Conservation (phyloP, 371 early-diverging fungal species). For the Mortierella sp. region DNA sequence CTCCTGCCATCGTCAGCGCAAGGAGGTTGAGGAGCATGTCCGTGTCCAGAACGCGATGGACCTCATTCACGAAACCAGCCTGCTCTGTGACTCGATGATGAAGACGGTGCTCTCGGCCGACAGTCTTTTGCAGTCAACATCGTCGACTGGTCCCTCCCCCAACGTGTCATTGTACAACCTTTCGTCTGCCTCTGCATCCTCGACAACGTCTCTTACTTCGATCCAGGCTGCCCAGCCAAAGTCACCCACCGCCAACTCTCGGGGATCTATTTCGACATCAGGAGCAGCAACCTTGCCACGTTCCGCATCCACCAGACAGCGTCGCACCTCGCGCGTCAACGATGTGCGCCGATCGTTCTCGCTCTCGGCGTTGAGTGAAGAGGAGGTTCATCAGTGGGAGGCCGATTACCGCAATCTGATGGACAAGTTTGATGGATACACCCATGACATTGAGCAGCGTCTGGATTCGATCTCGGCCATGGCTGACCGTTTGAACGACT, state of each 20-base stretch:
- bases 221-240: constrained; percentile 12
- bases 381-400: constrained; percentile 68
- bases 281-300: constrained; percentile 20
- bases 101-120: constrained; percentile 30
- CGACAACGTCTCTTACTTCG: constrained; percentile 33
- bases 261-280: background rate
- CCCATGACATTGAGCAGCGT: constrained; percentile 53
- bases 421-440: constrained; percentile 64
- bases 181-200: constrained; percentile 25
- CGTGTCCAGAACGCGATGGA: constrained; percentile 49
- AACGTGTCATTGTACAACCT: constrained; percentile 31
- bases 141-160: background rate
- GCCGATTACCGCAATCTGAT: constrained; percentile 68
- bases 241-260: constrained; percentile 22
- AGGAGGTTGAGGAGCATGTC: constrained; percentile 43
- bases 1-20: constrained; percentile 36
- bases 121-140: constrained; percentile 16
- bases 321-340: constrained; percentile 49
- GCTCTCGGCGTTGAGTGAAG: constrained; percentile 68
- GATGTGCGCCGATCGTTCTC: constrained; percentile 62
- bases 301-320: constrained; percentile 25
- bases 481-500: constrained; percentile 62
- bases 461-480: constrained; percentile 31
- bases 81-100: constrained; percentile 34
- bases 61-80: constrained; percentile 30